These are phyloP conservation scores for Thelephora terrestris DNA, from an alignment of 1,284 basidiomycete species.

Conservation along the genomic window DNA sequence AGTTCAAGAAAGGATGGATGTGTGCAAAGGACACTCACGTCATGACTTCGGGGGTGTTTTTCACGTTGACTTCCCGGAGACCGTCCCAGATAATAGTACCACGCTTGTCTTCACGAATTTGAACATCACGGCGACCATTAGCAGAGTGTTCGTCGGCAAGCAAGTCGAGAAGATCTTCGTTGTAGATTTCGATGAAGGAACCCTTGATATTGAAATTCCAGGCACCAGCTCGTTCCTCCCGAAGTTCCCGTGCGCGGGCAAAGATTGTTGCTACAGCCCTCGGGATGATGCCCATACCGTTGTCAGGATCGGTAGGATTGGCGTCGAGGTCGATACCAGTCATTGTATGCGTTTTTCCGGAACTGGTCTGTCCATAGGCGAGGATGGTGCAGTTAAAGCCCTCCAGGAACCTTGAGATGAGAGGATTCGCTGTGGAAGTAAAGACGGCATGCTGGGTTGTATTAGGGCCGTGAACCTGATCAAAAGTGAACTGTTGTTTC, in stretches of 20 bases:
- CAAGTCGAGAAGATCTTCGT: slow-evolving; percentile 92
- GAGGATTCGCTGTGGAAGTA: slow-evolving; percentile 72
- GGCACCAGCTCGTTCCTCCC: slow-evolving; percentile 60
- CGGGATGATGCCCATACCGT: slow-evolving; percentile 90
- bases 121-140: slow-evolving; percentile 70
- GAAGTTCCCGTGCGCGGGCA: slow-evolving; percentile 61
- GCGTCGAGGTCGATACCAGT: slow-evolving; percentile 82
- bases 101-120: slow-evolving; percentile 94
- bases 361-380: slow-evolving; percentile 96
- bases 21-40: slow-evolving; percentile 41
- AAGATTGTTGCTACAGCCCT: slow-evolving; percentile 92
- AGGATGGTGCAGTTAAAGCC: slow-evolving; percentile 98
- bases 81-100: slow-evolving; percentile 97
- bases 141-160: slow-evolving; percentile 55
- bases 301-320: slow-evolving; percentile 63
- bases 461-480: slow-evolving; percentile 82
- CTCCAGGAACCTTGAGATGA: slow-evolving; percentile 86
- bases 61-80: slow-evolving; percentile 83
- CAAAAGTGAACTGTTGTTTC: slow-evolving; percentile 88
- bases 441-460: slow-evolving; percentile 83
- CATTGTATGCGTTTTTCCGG: slow-evolving; percentile 98
- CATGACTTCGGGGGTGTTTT: slow-evolving; percentile 85
- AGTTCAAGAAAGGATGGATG: not conserved
- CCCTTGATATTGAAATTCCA: slow-evolving; percentile 74
- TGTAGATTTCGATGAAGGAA: slow-evolving; percentile 96